phyloP scores from a whole-genome alignment of 805 yeast species.

The Myxozyma vanderwaltii region DNA sequence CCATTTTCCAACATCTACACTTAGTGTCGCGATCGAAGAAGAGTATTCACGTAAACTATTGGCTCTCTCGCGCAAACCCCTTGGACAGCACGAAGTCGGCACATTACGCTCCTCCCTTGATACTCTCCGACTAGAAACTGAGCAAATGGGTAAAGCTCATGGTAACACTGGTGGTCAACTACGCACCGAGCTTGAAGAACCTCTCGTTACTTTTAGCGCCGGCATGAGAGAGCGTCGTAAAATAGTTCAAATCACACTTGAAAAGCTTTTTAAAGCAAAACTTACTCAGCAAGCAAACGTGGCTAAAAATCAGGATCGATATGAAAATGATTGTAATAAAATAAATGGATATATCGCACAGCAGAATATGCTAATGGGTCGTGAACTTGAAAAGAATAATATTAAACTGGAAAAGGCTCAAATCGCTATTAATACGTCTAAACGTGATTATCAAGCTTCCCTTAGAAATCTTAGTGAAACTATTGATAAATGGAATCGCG shows the following conservation, averaged over 20 bases:
- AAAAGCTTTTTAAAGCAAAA: slow-evolving; percentile 56
- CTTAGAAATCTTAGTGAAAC: slow-evolving; percentile 57
- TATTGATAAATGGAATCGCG: slow-evolving; percentile 64
- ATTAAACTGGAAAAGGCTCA: slow-evolving; percentile 56
- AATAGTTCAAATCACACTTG: slow-evolving; percentile 59
- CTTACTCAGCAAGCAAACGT: slow-evolving; percentile 41
- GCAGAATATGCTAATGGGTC: slow-evolving; percentile 69
- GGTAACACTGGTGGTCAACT: slow-evolving; percentile 54
- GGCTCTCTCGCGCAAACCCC: slow-evolving; percentile 51
- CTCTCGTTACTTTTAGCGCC: slow-evolving; percentile 55
- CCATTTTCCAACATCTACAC: slow-evolving; percentile 44
- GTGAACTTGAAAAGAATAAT: slow-evolving; percentile 65
- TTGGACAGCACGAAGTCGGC: slow-evolving; percentile 65
- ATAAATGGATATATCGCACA: slow-evolving; percentile 63
- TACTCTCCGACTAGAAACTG: slow-evolving; percentile 58
- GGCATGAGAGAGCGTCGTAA: slow-evolving; percentile 56
- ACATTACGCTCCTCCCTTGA: slow-evolving; percentile 62
- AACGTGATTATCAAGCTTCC: slow-evolving; percentile 58
- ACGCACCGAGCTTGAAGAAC: slow-evolving; percentile 53
- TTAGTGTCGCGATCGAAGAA: slow-evolving; percentile 63
- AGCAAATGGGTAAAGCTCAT: slow-evolving; percentile 60
- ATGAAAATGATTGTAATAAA: slow-evolving; percentile 59
- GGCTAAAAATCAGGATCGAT: slow-evolving; percentile 49
- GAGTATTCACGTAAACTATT: slow-evolving; percentile 65
- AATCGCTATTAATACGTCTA: slow-evolving; percentile 45